Percentiles rank a stretch among this genome's conserved stretches.
Conservation (phyloP, 306 rosid genomes). For the Quercus dentata region DNA sequence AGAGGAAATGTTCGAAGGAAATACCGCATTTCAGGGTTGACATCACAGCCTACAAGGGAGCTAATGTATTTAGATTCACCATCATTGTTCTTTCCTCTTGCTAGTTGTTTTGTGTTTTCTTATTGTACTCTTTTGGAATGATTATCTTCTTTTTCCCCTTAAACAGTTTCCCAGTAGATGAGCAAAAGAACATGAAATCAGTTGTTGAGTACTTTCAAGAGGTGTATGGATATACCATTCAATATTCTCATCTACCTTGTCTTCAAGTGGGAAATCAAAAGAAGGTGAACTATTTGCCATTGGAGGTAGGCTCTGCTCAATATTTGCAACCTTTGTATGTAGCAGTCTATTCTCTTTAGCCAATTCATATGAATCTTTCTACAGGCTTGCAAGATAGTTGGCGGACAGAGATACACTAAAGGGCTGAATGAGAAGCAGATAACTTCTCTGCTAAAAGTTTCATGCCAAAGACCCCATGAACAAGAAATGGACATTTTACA, state of each 20-base stretch:
- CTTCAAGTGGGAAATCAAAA: conserved; percentile 48
- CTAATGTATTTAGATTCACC: conserved; percentile 22
- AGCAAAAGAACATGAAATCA: conserved; percentile 52
- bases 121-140: neutral
- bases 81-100: conserved; percentile 3
- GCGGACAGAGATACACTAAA: conserved; percentile 49
- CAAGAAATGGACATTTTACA: conserved; percentile 40
- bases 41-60: conserved; percentile 50
- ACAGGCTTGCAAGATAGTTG: conserved; percentile 48
- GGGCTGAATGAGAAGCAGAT: conserved; percentile 46
- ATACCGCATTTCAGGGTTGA: conserved; percentile 43
- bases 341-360: neutral
- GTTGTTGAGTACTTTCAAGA: conserved; percentile 49
- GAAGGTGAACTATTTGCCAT: conserved; percentile 46
- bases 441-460: conserved; percentile 45
- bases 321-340: neutral
- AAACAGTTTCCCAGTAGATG: conserved; percentile 44
- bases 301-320: conserved; percentile 35
- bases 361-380: conserved; percentile 9
- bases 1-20: conserved; percentile 45
- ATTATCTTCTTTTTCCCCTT: neutral
- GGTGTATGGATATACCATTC: conserved; percentile 43
- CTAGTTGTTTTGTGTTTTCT: neutral
- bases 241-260: conserved; percentile 43
- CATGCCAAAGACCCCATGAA: conserved; percentile 50